Evolutionary conservation across 2,329 filamentous ascomycete species (phyloP).

Genomic region (Ascocoryne sarcoides): DNA sequence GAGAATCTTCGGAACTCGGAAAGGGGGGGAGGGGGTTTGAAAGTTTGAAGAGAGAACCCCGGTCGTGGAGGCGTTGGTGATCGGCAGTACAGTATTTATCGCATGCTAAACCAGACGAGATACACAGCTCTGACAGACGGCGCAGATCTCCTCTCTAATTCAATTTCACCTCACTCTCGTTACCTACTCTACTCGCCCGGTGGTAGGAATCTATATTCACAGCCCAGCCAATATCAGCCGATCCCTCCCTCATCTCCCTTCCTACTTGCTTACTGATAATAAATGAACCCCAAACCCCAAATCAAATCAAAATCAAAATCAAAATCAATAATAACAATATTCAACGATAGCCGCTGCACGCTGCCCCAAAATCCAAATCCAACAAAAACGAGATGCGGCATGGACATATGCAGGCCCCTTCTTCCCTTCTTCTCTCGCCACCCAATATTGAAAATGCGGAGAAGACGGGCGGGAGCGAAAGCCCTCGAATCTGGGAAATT

Average conservation of each 20-base stretch:
- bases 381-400: not conserved
- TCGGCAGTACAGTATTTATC: too few species aligned
- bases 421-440: not conserved
- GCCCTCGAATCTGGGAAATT: too few species aligned
- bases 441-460: not conserved
- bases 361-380: not conserved
- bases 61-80: too few species aligned
- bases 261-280: not conserved
- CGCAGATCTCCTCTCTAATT: too few species aligned
- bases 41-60: too few species aligned
- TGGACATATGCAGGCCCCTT: not conserved
- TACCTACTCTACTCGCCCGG: too few species aligned
- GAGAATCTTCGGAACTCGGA: too few species aligned
- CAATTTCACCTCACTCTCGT: too few species aligned
- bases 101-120: too few species aligned
- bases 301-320: not conserved
- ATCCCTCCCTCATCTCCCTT: not conserved
- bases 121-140: too few species aligned
- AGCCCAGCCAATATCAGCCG: not conserved
- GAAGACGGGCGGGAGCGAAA: too few species aligned
- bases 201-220: not conserved
- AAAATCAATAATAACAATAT: not conserved
- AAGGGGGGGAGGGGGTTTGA: too few species aligned
- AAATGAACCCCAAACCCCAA: not conserved
- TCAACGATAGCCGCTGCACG: slow-evolving; percentile 1